These are phyloP conservation scores for Fusarium sp. DNA, from an alignment of 2,329 filamentous ascomycete species.

Conservation along the genomic window DNA sequence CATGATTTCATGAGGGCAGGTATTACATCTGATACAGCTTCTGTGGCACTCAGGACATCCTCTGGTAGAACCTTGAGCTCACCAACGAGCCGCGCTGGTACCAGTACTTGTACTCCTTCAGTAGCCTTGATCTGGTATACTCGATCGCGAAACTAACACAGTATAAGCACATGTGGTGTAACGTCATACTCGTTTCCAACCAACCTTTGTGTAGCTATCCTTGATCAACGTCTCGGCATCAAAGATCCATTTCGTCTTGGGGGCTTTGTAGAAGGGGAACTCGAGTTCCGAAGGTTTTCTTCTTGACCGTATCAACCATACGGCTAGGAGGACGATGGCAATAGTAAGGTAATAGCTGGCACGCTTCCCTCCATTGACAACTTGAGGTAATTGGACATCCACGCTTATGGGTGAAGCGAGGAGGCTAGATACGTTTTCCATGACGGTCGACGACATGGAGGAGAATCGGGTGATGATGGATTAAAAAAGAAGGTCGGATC, in stretches of 20 bases:
- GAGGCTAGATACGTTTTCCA: constrained; percentile 36
- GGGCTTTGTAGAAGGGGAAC: constrained; percentile 59
- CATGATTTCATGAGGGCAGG: not conserved
- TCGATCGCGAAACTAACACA: constrained; percentile 56
- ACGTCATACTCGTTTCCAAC: not conserved
- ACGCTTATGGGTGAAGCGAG: constrained; percentile 24
- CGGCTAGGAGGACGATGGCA: constrained; percentile 47
- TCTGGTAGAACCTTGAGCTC: constrained; percentile 62
- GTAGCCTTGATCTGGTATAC: constrained; percentile 64
- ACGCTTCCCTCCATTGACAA: constrained; percentile 43
- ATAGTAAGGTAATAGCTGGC: constrained; percentile 56
- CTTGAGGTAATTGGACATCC: constrained; percentile 36
- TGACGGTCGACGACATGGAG: constrained; percentile 11
- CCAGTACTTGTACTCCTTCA: constrained; percentile 59
- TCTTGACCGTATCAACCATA: constrained; percentile 52
- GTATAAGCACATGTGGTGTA: constrained; percentile 25
- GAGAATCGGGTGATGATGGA: not conserved
- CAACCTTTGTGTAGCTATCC: constrained; percentile 61
- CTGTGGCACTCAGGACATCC: constrained; percentile 59
- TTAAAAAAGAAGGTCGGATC: not conserved
- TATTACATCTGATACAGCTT: constrained; percentile 59
- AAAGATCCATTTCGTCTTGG: constrained; percentile 62
- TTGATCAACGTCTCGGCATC: constrained; percentile 58
- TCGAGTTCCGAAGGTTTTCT: constrained; percentile 47
- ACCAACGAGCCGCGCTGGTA: constrained; percentile 56